Conservation (phyloP, 2,329 filamentous ascomycete genomes). For the Arthrobotrys conoides region DNA sequence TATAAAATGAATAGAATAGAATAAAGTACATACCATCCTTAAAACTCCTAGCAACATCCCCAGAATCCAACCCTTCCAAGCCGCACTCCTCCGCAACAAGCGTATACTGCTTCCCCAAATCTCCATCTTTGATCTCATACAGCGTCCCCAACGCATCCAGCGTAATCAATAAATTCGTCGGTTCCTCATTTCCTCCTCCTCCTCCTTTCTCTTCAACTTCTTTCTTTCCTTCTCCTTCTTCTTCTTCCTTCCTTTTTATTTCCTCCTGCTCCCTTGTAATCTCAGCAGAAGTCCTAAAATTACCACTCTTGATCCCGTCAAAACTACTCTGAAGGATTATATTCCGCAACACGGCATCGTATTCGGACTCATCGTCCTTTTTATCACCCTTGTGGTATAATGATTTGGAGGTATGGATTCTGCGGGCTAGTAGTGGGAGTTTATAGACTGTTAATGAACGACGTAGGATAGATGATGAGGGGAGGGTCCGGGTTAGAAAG, state of each 20-base stretch:
- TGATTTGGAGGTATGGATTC: not conserved
- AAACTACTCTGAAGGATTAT: not conserved
- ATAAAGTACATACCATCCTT: conserved; percentile 65
- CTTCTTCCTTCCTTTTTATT: not conserved
- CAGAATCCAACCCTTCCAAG: conserved; percentile 67
- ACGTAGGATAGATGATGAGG: not conserved
- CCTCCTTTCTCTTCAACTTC: not conserved
- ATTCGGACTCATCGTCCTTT: not conserved
- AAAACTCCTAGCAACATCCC: conserved; percentile 68
- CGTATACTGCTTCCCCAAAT: conserved; percentile 73
- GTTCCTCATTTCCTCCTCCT: not conserved
- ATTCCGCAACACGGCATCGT: not conserved
- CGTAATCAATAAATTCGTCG: conserved; percentile 70
- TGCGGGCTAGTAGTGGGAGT: not conserved
- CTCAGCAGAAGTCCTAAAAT: not conserved
- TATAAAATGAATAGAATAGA: too few relatives aligned
- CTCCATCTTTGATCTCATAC: conserved; percentile 70
- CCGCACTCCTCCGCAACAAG: conserved; percentile 71
- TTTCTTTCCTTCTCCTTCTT: not conserved
- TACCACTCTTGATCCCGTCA: too few relatives aligned
- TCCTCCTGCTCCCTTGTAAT: too few relatives aligned
- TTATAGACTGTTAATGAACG: not conserved
- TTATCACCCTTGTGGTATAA: not conserved
- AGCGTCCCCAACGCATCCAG: conserved; percentile 78
- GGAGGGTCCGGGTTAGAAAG: not conserved